Conservation (phyloP, 345 rosid species). For the Draba incana region DNA sequence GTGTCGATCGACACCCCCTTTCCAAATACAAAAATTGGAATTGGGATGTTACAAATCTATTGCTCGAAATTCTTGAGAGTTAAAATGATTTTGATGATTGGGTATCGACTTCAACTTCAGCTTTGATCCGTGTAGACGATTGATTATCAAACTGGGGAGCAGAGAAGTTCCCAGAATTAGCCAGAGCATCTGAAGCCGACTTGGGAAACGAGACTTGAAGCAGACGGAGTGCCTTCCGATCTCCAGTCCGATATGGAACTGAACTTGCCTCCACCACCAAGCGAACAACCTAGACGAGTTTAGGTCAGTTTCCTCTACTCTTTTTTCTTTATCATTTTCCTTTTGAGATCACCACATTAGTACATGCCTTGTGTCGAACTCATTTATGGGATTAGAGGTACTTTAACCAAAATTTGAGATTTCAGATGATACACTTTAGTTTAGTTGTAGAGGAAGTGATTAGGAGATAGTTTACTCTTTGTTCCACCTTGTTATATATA, state of each 20-base stretch:
- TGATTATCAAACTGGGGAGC: too few relatives aligned
- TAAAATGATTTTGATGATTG: too few relatives aligned
- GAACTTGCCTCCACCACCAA: slow-evolving; percentile 84
- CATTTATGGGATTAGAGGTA: neutral
- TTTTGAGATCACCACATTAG: neutral
- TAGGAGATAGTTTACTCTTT: slow-evolving; percentile 3
- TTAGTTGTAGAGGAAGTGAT: neutral
- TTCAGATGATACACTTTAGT: neutral
- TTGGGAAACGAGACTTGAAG: slow-evolving; percentile 92
- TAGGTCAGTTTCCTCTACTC: slow-evolving; percentile 57
- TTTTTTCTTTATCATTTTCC: neutral
- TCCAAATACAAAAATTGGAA: too few relatives aligned
- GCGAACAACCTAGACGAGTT: slow-evolving; percentile 62
- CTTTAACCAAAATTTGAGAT: neutral
- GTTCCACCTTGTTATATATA: neutral
- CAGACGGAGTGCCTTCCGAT: slow-evolving; percentile 87
- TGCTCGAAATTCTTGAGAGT: too few relatives aligned
- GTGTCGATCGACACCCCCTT: too few relatives aligned
- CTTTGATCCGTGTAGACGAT: too few relatives aligned
- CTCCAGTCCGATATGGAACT: slow-evolving; percentile 93
- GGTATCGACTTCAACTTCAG: too few relatives aligned
- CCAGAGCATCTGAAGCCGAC: slow-evolving; percentile 97
- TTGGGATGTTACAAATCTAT: too few relatives aligned
- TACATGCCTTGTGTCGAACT: neutral
- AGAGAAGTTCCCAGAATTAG: too few relatives aligned